Evolutionary conservation across 495 filamentous ascomycete genomes (phyloP), one percentile per base, ranked within the genome.

Genomic region (Lentithecium fluviatile): DNA sequence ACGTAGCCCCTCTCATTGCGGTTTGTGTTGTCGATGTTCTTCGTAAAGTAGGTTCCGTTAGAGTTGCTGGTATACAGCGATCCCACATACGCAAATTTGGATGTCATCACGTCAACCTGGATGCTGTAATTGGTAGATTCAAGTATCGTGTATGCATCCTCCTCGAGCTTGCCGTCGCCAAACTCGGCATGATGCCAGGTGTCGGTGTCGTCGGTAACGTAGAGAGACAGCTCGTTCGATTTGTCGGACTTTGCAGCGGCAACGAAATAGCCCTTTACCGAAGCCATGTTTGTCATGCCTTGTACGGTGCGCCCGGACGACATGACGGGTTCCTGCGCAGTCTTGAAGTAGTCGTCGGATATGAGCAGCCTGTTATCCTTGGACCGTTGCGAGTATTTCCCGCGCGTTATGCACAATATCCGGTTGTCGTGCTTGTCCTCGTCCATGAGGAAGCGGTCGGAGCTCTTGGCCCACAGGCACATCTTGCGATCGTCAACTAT

Each of bases 41-140:
- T 83, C 0, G 84, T 91, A 72, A 97, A 98, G 70, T 95, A 96
- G 1, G 91, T 96, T 43, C 94, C 94, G 68, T 97, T 94, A 19
- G 90, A 96, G 66, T 97, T 97, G 69, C 93, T 97, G 8, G 89
- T 93, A 65, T 95, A 89, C 19, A 97, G 78, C 2, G 88, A 83
- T 21, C 94, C 94, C 82, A 96, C 90, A 36, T 77, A 82, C 2
- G 76, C 77, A 29, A 78, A 74, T 58, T 70, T 70, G 11, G 83
- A 82, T 0, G 85, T 89, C 78, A 90, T 83, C 62, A 97, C 92
- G 77, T 97, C 91, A 40, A 98, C 85, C 72, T 97, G 91, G 60
- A 98, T 90, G 76, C 92, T 96, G 78, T 97, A 96, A 64, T 95
- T 89, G 17, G 94, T 97, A 62, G 90, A 92, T 75, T 97, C 93